A percentile compares a stretch with the other conserved stretches of the same genome.
These are phyloP conservation scores for Scedosporium minutisporum DNA, from an alignment of 2,329 filamentous ascomycete species.

Conservation along the genomic window DNA sequence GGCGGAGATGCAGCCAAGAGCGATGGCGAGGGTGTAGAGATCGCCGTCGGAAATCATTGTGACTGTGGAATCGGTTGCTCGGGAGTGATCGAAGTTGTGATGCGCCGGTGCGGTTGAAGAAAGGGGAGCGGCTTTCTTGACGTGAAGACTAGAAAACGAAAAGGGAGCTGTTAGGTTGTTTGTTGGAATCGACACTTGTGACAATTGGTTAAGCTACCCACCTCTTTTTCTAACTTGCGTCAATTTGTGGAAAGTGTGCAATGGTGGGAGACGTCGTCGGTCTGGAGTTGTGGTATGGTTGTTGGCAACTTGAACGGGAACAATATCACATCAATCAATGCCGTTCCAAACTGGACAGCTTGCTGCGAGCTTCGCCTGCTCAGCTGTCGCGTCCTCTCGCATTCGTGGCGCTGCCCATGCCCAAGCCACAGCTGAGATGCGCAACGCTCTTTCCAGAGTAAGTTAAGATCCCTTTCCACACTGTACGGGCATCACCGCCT, in stretches of 20 bases:
- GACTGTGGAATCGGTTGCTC: constrained; percentile 13
- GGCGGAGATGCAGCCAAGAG: constrained; percentile 84
- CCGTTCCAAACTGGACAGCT: constrained; percentile 2
- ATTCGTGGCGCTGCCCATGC: background rate
- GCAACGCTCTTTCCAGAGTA: background rate
- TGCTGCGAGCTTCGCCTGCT: background rate
- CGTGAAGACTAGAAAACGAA: too few relatives aligned
- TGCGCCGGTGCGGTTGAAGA: background rate
- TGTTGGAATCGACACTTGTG: too few relatives aligned
- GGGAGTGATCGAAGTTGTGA: background rate
- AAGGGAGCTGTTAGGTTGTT: too few relatives aligned
- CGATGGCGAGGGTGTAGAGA: constrained; percentile 84
- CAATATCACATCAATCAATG: too few relatives aligned
- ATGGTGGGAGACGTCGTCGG: background rate
- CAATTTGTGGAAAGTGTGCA: background rate
- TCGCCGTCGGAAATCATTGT: constrained; percentile 92
- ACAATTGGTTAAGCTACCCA: too few relatives aligned
- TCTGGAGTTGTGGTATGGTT: background rate
- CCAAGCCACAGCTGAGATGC: constrained; percentile 8
- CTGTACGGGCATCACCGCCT: background rate
- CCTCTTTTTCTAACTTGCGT: background rate
- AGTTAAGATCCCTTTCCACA: background rate
- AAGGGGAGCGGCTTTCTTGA: too few relatives aligned
- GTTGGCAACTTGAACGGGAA: background rate
- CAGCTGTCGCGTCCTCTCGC: background rate